These are phyloP conservation scores for Psilocybe azurescens DNA, from an alignment of 768 basidiomycete genomes.

Conservation along the genomic window DNA sequence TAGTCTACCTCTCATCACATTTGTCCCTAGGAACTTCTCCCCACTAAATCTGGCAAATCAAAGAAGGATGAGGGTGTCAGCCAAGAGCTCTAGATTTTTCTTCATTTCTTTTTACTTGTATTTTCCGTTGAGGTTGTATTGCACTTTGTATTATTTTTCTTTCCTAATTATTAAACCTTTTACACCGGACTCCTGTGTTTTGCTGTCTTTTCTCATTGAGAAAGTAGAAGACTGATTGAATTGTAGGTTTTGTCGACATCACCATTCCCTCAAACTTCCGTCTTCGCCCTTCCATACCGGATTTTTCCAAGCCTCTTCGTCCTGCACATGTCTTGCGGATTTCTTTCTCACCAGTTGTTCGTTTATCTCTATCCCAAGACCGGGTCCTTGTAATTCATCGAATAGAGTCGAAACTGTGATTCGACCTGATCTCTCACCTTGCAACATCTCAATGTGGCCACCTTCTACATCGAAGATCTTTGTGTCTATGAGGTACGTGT, in stretches of 20 bases:
- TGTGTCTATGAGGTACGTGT: conserved; percentile 61
- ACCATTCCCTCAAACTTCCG: conserved; percentile 62
- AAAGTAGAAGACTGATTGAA: too few species aligned
- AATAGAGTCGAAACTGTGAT: neutral
- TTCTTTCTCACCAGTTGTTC: conserved; percentile 53
- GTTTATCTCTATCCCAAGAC: conserved; percentile 67
- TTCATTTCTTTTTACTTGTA: conserved; percentile 22
- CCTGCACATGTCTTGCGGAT: conserved; percentile 38
- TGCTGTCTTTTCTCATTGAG: neutral
- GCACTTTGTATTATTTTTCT: conserved; percentile 21
- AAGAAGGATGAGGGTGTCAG: conserved; percentile 51
- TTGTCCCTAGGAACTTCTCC: conserved; percentile 42
- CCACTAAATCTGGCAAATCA: conserved; percentile 44
- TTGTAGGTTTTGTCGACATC: neutral
- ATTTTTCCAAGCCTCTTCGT: conserved; percentile 56
- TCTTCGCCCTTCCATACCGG: conserved; percentile 62
- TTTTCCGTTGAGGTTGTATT: conserved; percentile 20
- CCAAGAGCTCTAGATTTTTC: conserved; percentile 47
- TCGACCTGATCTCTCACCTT: conserved; percentile 22
- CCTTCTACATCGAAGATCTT: conserved; percentile 57
- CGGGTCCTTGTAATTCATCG: conserved; percentile 43
- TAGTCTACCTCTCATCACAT: conserved; percentile 20
- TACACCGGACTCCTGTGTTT: conserved; percentile 7
- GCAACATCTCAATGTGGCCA: conserved; percentile 52
- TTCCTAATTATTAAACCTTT: conserved; percentile 23